phyloP scores from a whole-genome alignment of 805 yeast species.

The Schwanniomyces sp. region DNA sequence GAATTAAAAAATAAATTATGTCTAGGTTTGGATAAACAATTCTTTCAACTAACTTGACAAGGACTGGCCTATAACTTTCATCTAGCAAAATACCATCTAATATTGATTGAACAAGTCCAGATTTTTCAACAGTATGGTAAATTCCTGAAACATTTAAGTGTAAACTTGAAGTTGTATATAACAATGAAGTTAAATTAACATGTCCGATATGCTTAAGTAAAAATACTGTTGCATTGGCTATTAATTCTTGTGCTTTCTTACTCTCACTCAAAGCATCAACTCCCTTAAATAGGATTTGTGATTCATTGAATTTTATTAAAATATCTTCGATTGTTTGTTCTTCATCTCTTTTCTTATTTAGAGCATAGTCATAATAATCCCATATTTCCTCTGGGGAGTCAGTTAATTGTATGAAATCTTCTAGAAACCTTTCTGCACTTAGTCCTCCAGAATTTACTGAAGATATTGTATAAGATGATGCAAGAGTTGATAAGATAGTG shows the following conservation, averaged over 20 bases:
- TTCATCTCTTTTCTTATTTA: conserved; percentile 20
- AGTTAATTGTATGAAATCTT: conserved; percentile 1
- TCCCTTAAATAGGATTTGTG: conserved; percentile 34
- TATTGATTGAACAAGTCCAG: conserved; percentile 34
- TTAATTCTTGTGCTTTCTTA: conserved; percentile 22
- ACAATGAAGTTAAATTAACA: conserved; percentile 10
- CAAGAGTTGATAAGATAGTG: neutral
- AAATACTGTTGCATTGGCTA: conserved; percentile 33
- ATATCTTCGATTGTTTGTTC: conserved; percentile 22
- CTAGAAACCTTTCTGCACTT: conserved; percentile 2
- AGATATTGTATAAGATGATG: neutral
- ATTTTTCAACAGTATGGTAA: conserved; percentile 21
- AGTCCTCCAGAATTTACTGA: neutral
- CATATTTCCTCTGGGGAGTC: conserved; percentile 4
- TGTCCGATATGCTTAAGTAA: conserved; percentile 10
- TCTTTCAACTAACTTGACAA: conserved; percentile 30
- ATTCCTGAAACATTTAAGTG: conserved; percentile 20
- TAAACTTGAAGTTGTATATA: conserved; percentile 4
- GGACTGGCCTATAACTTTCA: conserved; percentile 26
- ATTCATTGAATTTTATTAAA: conserved; percentile 24
- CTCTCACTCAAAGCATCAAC: conserved; percentile 35
- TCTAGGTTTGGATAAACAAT: conserved; percentile 31
- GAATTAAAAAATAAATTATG: conserved; percentile 18
- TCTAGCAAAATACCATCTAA: conserved; percentile 41
- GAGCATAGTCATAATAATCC: conserved; percentile 6